These are phyloP conservation scores for Pseudogymnoascus sp. DNA, from an alignment of 2,329 filamentous ascomycete species.

Conservation along the genomic window DNA sequence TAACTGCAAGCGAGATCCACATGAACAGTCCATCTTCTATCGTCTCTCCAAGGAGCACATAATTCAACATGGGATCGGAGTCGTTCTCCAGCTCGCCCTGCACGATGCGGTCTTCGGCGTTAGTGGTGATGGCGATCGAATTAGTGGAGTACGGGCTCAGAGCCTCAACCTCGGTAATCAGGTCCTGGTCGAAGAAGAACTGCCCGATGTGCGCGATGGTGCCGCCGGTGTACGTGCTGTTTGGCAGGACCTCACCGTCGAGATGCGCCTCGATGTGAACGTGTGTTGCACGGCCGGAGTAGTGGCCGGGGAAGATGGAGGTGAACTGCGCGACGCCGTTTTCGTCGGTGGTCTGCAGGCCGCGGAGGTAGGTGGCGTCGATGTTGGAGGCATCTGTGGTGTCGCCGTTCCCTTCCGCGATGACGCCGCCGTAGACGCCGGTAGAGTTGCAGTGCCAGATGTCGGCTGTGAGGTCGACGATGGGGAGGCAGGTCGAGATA, in stretches of 20 bases:
- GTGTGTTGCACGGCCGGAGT: conserved; percentile 37
- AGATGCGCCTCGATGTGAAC: conserved; percentile 41
- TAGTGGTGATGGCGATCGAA: conserved; percentile 37
- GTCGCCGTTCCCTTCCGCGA: conserved; percentile 36
- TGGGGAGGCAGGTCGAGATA: conserved; percentile 42
- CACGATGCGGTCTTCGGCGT: conserved; percentile 40
- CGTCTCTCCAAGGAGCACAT: conserved; percentile 46
- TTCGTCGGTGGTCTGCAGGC: conserved; percentile 32
- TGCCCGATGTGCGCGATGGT: conserved; percentile 53
- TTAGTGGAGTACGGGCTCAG: conserved; percentile 39
- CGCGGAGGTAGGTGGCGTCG: conserved; percentile 34
- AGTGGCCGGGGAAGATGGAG: conserved; percentile 38
- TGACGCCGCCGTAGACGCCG: conserved; percentile 42
- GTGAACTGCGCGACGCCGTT: conserved; percentile 36
- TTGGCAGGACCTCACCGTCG: conserved; percentile 29
- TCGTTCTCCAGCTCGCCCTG: conserved; percentile 36
- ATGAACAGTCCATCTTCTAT: conserved; percentile 44
- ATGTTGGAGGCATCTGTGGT: conserved; percentile 29
- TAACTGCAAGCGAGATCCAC: conserved; percentile 46
- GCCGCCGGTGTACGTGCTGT: conserved; percentile 41
- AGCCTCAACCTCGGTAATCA: conserved; percentile 43
- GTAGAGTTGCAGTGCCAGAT: conserved; percentile 42
- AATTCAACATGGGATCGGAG: conserved; percentile 45
- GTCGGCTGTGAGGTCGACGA: conserved; percentile 40
- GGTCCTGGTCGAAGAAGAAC: conserved; percentile 53